Evolutionary conservation across 495 filamentous ascomycete species (phyloP).

Genomic region (Penicillium angulare): DNA sequence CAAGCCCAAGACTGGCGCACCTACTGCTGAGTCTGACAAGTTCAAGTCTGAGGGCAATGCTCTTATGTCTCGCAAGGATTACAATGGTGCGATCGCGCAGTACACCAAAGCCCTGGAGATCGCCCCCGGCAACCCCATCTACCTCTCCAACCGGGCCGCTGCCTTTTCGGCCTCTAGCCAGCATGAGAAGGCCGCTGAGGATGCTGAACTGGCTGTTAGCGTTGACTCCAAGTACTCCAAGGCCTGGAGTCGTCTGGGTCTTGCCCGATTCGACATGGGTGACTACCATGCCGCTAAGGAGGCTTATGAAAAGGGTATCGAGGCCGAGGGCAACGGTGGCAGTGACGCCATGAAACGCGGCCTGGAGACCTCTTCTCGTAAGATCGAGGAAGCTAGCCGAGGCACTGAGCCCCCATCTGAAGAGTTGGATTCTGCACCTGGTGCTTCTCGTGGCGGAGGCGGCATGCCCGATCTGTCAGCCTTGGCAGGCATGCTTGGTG

Average conservation of each 20-base stretch:
- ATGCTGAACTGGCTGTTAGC: slow-evolving; percentile 84
- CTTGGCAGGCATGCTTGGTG: slow-evolving; percentile 71
- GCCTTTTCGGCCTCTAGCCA: slow-evolving; percentile 79
- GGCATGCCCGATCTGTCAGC: slow-evolving; percentile 78
- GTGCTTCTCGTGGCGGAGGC: slow-evolving; percentile 52
- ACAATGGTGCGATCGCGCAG: slow-evolving; percentile 70
- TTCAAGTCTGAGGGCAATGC: slow-evolving; percentile 91
- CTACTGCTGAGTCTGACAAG: slow-evolving; percentile 69
- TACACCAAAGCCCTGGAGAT: slow-evolving; percentile 84
- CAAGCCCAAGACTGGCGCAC: slow-evolving; percentile 35
- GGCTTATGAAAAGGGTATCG: slow-evolving; percentile 90
- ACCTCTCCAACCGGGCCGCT: slow-evolving; percentile 94
- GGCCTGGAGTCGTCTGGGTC: slow-evolving; percentile 88
- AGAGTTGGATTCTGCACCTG: slow-evolving; percentile 45
- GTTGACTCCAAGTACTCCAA: slow-evolving; percentile 93
- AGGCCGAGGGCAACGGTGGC: slow-evolving; percentile 89
- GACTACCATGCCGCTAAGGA: slow-evolving; percentile 91
- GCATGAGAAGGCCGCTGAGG: slow-evolving; percentile 74
- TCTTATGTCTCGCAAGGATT: slow-evolving; percentile 91
- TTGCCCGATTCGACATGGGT: slow-evolving; percentile 85
- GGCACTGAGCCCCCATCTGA: slow-evolving; percentile 50
- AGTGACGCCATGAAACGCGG: slow-evolving; percentile 84
- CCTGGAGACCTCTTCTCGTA: slow-evolving; percentile 82
- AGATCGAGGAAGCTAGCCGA: slow-evolving; percentile 67
- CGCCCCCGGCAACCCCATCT: slow-evolving; percentile 86